Percentiles rank a stretch among this genome's conserved stretches.
phyloP scores from a whole-genome alignment of 2,329 filamentous ascomycete species.

The Exophiala spinifera region DNA sequence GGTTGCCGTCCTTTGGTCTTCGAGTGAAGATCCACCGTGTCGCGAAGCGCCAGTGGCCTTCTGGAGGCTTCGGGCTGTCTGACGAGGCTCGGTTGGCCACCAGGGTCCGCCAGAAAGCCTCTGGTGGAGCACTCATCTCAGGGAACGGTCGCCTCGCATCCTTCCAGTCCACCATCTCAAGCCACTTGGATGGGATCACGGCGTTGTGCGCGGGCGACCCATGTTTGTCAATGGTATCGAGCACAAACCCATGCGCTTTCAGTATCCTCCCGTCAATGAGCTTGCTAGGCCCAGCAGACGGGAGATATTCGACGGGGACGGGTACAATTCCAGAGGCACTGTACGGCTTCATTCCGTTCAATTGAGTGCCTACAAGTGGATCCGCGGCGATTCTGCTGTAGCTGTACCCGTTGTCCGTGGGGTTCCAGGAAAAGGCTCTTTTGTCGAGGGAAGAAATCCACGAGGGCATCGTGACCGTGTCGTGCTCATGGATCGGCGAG shows the following conservation, averaged over 20 bases:
- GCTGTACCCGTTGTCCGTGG: background rate
- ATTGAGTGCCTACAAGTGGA: background rate
- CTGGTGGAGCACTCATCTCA: conserved; percentile 4
- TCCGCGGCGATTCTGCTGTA: background rate
- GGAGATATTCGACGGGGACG: background rate
- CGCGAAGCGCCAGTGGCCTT: conserved; percentile 10
- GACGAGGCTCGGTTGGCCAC: conserved; percentile 16
- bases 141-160: background rate
- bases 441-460: background rate
- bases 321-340: background rate
- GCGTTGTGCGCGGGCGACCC: conserved; percentile 4
- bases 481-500: background rate
- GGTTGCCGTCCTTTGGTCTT: conserved; percentile 5
- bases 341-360: background rate
- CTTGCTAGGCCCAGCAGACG: background rate
- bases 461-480: conserved; percentile 14
- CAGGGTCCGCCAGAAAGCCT: conserved; percentile 20
- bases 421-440: background rate
- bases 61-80: conserved; percentile 11
- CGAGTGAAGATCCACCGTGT: conserved; percentile 9
- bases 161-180: conserved; percentile 16
- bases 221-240: conserved; percentile 9
- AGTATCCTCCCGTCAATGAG: background rate
- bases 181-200: conserved; percentile 17
- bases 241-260: conserved; percentile 11